These are phyloP conservation scores for Mortierella alpina DNA, from an alignment of 192 early-diverging fungal genomes.

Conservation along the genomic window DNA sequence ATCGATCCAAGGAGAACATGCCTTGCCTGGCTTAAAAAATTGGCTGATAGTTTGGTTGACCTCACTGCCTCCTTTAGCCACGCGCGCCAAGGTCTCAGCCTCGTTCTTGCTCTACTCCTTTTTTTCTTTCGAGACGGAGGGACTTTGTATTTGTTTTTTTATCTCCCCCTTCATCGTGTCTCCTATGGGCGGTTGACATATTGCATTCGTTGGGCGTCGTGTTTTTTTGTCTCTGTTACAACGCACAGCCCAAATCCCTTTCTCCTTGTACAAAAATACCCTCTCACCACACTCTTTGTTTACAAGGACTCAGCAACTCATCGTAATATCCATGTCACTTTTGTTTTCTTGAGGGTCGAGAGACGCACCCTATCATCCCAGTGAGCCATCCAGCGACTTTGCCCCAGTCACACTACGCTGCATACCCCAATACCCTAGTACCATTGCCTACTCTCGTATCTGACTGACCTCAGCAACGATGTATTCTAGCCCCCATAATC, in stretches of 20 bases:
- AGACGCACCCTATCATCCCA: too few species aligned
- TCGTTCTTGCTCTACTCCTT: neutral
- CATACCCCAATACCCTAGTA: neutral
- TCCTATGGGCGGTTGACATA: too few species aligned
- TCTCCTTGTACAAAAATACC: constrained; percentile 1
- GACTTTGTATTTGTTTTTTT: neutral
- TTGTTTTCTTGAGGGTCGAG: neutral
- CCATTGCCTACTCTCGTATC: too few species aligned
- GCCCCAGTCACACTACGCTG: too few species aligned
- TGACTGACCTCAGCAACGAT: too few species aligned
- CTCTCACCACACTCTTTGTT: neutral
- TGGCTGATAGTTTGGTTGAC: neutral
- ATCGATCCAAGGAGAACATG: constrained; percentile 31
- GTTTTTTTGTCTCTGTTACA: too few species aligned
- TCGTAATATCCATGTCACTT: constrained; percentile 5
- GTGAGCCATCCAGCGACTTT: neutral
- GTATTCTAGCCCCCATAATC: too few species aligned
- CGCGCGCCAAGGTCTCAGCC: neutral
- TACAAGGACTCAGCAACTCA: neutral
- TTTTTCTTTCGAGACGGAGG: neutral
- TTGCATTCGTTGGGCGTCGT: too few species aligned
- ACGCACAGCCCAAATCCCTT: neutral
- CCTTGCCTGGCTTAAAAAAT: constrained; percentile 31
- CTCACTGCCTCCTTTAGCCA: neutral
- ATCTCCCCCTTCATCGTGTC: neutral